Evolutionary conservation across 169 alveolate species (phyloP), one percentile per base, ranked within the genome.

Genomic region (Plasmodium vivax): DNA sequence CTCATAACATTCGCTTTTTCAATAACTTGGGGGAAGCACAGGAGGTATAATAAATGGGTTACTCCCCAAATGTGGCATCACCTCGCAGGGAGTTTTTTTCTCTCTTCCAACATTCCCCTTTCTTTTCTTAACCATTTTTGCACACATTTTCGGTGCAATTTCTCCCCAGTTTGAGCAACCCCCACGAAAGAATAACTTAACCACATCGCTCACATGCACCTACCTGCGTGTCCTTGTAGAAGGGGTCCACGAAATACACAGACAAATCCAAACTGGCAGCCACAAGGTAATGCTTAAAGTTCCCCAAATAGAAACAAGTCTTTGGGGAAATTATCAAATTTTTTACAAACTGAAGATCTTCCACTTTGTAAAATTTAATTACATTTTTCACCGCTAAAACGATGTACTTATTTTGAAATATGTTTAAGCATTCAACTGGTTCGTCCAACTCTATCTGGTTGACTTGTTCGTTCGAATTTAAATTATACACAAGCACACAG

Each of bases 371-470:
- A 43, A 92, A 4, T 82, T 92, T 92, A 14, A 92, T 82, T 47
- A 81, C 51, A 72, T 92, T 92, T 41, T 72, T 82, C 34, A 92
- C 85, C 3, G 95, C 30, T 30, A 92, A 47, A 82, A 71, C 77
- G 36, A 92, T 56, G 56, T 92, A 92, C 30, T 81, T 36, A 73
- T 92, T 77, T 71, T 92, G 74, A 92, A 82, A 92, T 45, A 92
- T 72, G 32, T 14, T 23, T 47, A 92, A 30, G 54, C 62, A 72
- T 10, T 92, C 95, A 47, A 92, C 41, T n/a, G 95, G 95, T 71
- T 82, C 92, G 5, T 71, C 47, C 23, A 82, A 32, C 75, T 92
- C 95, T 92, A 92, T 45, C 74, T 92, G 82, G 43, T 88, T 80
- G 30, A 81, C 19, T 9, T 41, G 6, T 12, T 56, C 51, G 10